A percentile compares a stretch with the other conserved stretches of the same genome.
Evolutionary conservation across 192 early-diverging fungal species (phyloP).

Genomic region (Linderina pennispora): DNA sequence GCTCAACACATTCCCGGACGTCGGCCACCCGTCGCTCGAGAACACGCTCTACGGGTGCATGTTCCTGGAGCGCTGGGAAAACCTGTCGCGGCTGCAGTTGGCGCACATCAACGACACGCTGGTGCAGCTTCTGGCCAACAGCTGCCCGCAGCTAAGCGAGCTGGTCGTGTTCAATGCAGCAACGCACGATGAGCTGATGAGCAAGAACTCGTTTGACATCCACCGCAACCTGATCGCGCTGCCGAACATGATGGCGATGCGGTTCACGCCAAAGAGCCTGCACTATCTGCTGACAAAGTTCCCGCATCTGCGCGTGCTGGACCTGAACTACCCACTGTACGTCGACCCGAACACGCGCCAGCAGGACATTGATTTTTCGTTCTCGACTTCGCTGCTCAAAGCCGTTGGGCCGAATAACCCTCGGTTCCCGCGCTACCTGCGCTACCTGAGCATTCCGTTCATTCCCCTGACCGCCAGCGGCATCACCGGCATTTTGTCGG

Average conservation of each 20-base stretch:
- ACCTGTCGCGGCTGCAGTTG: slow-evolving; percentile 34
- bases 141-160: slow-evolving; percentile 34
- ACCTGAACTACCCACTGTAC: slow-evolving; percentile 46
- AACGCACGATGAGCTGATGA: slow-evolving; percentile 40
- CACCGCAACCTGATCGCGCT: slow-evolving; percentile 36
- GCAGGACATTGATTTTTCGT: slow-evolving; percentile 40
- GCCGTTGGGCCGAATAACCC: slow-evolving; percentile 10
- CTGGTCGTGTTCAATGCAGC: slow-evolving; percentile 44
- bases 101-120: slow-evolving; percentile 46
- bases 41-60: slow-evolving; percentile 47
- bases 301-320: slow-evolving; percentile 35
- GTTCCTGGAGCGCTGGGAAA: slow-evolving; percentile 38
- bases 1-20: slow-evolving; percentile 32
- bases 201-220: slow-evolving; percentile 46
- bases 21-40: slow-evolving; percentile 41
- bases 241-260: slow-evolving; percentile 42
- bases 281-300: slow-evolving; percentile 41
- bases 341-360: slow-evolving; percentile 39
- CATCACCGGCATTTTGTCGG: slow-evolving; percentile 29
- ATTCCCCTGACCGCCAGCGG: slow-evolving; percentile 38
- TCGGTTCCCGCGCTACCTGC: slow-evolving; percentile 33
- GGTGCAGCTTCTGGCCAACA: slow-evolving; percentile 43
- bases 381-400: slow-evolving; percentile 28
- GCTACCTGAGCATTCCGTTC: slow-evolving; percentile 45
- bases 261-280: slow-evolving; percentile 45